Conservation (phyloP, 1,139 yeast genomes). For the Debaryomyces sp. region DNA sequence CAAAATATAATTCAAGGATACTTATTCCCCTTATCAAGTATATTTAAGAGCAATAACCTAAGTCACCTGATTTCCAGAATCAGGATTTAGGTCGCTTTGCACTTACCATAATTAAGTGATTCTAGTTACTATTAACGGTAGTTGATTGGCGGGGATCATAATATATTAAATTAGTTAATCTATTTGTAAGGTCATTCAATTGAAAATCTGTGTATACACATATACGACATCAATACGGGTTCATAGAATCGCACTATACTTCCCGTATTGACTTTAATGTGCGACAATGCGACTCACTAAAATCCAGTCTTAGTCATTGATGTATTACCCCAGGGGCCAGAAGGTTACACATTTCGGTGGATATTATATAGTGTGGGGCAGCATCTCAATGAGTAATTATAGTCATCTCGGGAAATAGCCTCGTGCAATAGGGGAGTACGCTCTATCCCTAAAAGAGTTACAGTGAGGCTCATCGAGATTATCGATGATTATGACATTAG, state of each 20-base stretch:
- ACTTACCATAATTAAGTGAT: not conserved
- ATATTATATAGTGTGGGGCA: not conserved
- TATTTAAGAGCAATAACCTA: slow-evolving; percentile 5
- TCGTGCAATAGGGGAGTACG: not conserved
- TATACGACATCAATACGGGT: slow-evolving; percentile 5
- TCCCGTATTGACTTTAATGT: not conserved
- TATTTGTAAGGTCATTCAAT: slow-evolving; percentile 7
- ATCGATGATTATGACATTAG: not conserved
- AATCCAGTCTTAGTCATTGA: not conserved
- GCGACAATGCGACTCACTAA: not conserved
- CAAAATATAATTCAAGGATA: slow-evolving; percentile 1
- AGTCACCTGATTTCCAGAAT: slow-evolving; percentile 3
- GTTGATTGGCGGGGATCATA: slow-evolving; percentile 4
- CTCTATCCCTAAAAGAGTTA: not conserved
- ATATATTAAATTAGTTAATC: not conserved
- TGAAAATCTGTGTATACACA: slow-evolving; percentile 1
- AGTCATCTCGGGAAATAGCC: not conserved
- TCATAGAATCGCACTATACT: not conserved
- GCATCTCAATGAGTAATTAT: not conserved
- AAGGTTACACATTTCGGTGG: not conserved
- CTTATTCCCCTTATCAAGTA: slow-evolving; percentile 6
- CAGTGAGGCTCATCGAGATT: not conserved
- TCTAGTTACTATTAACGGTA: slow-evolving; percentile 4
- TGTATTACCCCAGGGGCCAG: not conserved
- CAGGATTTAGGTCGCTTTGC: not conserved